Percentiles rank a stretch among this genome's conserved stretches.
These are phyloP conservation scores for Cryphonectria radicalis DNA, from an alignment of 2,329 filamentous ascomycete species.

Conservation along the genomic window DNA sequence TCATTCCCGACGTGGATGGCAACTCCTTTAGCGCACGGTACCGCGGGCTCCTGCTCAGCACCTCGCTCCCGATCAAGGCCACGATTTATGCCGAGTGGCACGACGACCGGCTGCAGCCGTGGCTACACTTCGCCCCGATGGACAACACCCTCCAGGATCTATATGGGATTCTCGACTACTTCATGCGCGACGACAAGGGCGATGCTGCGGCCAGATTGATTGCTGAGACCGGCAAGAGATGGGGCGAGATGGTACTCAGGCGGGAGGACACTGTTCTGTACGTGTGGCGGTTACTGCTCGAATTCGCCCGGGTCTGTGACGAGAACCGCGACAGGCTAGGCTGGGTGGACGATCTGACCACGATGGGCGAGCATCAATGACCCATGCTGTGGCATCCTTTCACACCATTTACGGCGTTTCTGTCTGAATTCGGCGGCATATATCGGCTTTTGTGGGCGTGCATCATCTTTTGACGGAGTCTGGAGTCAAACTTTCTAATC, in stretches of 20 bases:
- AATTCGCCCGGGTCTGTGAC: constrained; percentile 58
- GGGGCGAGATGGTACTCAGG: constrained; percentile 65
- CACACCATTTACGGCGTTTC: not conserved
- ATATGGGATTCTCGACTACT: constrained; percentile 68
- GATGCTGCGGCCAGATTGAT: constrained; percentile 64
- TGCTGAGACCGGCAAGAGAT: constrained; percentile 61
- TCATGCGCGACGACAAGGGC: constrained; percentile 55
- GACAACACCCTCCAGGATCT: constrained; percentile 71
- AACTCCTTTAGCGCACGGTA: constrained; percentile 67
- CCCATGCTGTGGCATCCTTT: not conserved
- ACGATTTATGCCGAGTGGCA: constrained; percentile 79
- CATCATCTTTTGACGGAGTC: not conserved
- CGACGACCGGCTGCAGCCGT: constrained; percentile 68
- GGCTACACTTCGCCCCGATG: constrained; percentile 74
- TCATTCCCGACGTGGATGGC: constrained; percentile 73
- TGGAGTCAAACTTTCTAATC: not conserved
- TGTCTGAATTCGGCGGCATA: not conserved
- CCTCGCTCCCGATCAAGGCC: constrained; percentile 69
- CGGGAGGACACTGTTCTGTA: constrained; percentile 71
- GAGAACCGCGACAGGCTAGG: constrained; percentile 48
- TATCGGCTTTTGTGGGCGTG: not conserved
- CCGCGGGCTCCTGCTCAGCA: constrained; percentile 65
- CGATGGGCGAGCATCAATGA: not conserved
- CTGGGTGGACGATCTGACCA: constrained; percentile 48
- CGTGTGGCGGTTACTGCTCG: constrained; percentile 62